Conservation (phyloP, 2,329 filamentous ascomycete species). For the Pseudodiploospora longispora region DNA sequence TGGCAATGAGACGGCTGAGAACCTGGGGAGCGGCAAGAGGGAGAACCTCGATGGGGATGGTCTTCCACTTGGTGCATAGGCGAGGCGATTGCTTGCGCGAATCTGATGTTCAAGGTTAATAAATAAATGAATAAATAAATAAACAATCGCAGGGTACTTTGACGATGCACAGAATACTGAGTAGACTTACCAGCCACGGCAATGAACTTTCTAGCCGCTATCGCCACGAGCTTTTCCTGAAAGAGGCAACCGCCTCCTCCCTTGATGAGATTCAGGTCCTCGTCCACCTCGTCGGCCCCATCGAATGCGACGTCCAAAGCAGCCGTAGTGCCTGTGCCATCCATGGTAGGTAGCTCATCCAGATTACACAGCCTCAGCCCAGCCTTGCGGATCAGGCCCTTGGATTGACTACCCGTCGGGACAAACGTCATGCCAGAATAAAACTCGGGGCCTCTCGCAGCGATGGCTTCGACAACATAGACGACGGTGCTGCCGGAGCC, state of each 20-base stretch:
- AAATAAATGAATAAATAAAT: neutral
- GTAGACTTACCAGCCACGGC: constrained; percentile 64
- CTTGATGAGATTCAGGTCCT: constrained; percentile 93
- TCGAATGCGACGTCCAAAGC: constrained; percentile 86
- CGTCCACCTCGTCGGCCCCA: constrained; percentile 93
- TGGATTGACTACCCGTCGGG: constrained; percentile 86
- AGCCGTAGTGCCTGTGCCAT: constrained; percentile 27
- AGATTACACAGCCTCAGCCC: constrained; percentile 72
- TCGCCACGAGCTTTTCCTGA: constrained; percentile 93
- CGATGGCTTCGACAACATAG: constrained; percentile 78
- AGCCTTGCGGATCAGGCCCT: constrained; percentile 73
- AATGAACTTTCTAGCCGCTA: constrained; percentile 75
- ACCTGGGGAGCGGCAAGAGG: constrained; percentile 76
- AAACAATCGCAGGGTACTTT: neutral
- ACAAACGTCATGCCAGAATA: constrained; percentile 70
- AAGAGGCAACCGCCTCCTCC: constrained; percentile 95
- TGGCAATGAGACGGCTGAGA: constrained; percentile 57
- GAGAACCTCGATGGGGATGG: constrained; percentile 88
- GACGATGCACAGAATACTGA: neutral
- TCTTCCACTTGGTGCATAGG: constrained; percentile 69
- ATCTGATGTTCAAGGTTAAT: constrained; percentile 45
- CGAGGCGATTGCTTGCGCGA: constrained; percentile 80
- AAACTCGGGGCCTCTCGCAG: constrained; percentile 45
- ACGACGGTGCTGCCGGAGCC: constrained; percentile 76
- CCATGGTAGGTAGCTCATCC: constrained; percentile 55